A percentile compares a stretch with the other conserved stretches of the same genome.
Evolutionary conservation across 2,329 filamentous ascomycete species (phyloP).

Genomic region (Cladophialophora exuberans): DNA sequence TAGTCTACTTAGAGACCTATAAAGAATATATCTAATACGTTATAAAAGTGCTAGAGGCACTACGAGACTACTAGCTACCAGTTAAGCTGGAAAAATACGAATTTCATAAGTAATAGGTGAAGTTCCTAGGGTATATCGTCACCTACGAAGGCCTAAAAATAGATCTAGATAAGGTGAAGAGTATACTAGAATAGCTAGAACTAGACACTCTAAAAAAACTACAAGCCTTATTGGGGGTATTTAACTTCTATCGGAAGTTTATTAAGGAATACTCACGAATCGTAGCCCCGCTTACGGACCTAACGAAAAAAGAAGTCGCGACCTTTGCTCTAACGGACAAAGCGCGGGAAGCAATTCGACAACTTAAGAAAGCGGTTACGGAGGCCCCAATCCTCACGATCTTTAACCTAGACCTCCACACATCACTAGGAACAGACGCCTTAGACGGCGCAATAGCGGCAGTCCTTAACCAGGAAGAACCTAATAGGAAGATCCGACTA

Average conservation of each 20-base stretch:
- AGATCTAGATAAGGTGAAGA: neutral
- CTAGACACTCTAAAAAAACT: neutral
- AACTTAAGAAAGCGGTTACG: conserved; percentile 20
- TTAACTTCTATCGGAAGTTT: neutral
- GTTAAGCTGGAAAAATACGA: neutral
- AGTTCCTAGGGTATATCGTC: neutral
- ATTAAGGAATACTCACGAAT: neutral
- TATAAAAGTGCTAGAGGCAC: neutral
- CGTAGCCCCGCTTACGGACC: neutral
- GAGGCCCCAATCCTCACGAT: conserved; percentile 17
- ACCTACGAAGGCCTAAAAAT: neutral
- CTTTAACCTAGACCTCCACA: conserved; percentile 19
- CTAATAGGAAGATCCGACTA: neutral
- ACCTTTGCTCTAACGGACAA: neutral
- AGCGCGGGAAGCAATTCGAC: neutral
- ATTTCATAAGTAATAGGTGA: neutral
- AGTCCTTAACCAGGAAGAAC: neutral
- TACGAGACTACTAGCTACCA: neutral
- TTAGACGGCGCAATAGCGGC: neutral
- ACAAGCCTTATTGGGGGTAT: neutral
- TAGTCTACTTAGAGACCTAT: neutral
- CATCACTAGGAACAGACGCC: neutral
- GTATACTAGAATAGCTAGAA: neutral
- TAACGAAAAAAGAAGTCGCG: neutral
- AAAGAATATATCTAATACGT: neutral